Conservation (phyloP, 306 rosid genomes). For the Prosopis cineraria region DNA sequence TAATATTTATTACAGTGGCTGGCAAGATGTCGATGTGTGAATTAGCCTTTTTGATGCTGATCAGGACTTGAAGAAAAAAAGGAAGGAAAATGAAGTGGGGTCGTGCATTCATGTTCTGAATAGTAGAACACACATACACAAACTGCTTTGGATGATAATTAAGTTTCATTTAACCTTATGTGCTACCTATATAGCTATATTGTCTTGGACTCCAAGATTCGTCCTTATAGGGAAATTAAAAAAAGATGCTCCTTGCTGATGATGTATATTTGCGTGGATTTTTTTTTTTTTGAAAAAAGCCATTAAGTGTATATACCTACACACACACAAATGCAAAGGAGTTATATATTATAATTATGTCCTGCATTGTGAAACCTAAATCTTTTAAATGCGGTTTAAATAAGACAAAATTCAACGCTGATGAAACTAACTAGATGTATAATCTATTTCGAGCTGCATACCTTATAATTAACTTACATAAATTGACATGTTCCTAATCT, state of each 20-base stretch:
- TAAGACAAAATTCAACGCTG: too few relatives aligned
- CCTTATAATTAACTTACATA: not conserved
- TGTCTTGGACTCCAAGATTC: conserved; percentile 10
- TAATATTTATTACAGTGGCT: not conserved
- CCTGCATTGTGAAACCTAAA: not conserved
- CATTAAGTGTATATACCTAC: too few relatives aligned
- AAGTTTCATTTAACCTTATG: not conserved
- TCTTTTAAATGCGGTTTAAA: not conserved
- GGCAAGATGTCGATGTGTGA: not conserved
- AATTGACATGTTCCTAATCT: not conserved
- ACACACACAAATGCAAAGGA: too few relatives aligned
- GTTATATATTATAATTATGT: too few relatives aligned
- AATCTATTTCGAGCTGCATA: not conserved
- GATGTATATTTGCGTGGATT: not conserved
- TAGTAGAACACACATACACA: not conserved
- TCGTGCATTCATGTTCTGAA: conserved; percentile 10
- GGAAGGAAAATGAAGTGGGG: conserved; percentile 19
- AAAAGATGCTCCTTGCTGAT: not conserved
- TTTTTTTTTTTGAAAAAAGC: too few relatives aligned
- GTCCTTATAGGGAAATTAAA: not conserved
- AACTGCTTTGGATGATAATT: not conserved
- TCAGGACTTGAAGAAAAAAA: not conserved
- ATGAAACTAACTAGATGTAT: too few relatives aligned
- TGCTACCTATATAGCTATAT: not conserved
- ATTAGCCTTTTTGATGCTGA: not conserved